phyloP scores from a whole-genome alignment of 805 yeast species.

The Zygoascus tannicola region DNA sequence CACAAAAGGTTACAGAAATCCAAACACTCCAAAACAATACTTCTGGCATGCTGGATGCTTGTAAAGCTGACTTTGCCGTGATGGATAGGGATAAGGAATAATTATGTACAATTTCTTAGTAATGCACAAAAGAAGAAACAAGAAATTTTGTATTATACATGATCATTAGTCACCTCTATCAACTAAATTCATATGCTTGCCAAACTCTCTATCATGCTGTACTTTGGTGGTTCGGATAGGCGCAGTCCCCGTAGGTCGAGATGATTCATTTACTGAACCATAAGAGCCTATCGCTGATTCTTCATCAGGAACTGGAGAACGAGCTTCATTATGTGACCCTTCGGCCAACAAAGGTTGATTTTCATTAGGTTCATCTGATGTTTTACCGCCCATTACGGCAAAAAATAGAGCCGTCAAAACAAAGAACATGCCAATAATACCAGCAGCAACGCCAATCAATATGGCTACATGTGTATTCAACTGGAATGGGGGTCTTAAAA shows the following conservation, averaged over 20 bases:
- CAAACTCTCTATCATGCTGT: conserved; percentile 23
- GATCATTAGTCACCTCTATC: not conserved
- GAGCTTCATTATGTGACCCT: not conserved
- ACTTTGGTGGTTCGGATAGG: conserved; percentile 23
- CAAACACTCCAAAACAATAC: too few species aligned
- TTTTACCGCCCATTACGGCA: conserved; percentile 9
- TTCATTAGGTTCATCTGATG: conserved; percentile 4
- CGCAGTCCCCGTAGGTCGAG: not conserved
- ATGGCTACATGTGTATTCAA: conserved; percentile 26
- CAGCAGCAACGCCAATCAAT: conserved; percentile 24
- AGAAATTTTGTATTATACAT: not conserved
- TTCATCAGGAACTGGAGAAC: not conserved
- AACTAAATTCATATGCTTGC: conserved; percentile 21
- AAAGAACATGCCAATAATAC: conserved; percentile 17
- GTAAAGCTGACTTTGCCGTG: too few species aligned
- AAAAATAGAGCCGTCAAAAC: conserved; percentile 9
- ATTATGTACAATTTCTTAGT: too few species aligned
- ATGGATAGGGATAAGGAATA: too few species aligned
- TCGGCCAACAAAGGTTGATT: conserved; percentile 9
- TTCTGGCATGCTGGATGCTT: too few species aligned
- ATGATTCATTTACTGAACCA: not conserved
- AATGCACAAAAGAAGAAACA: too few species aligned
- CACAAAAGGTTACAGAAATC: too few species aligned
- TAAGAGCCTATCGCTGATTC: not conserved
- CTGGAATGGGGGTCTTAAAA: conserved; percentile 20